Evolutionary conservation across 176 grass and related monocot genomes (phyloP), one percentile per base, ranked within the genome.

Genomic region (Tillandsia leiboldiana): DNA sequence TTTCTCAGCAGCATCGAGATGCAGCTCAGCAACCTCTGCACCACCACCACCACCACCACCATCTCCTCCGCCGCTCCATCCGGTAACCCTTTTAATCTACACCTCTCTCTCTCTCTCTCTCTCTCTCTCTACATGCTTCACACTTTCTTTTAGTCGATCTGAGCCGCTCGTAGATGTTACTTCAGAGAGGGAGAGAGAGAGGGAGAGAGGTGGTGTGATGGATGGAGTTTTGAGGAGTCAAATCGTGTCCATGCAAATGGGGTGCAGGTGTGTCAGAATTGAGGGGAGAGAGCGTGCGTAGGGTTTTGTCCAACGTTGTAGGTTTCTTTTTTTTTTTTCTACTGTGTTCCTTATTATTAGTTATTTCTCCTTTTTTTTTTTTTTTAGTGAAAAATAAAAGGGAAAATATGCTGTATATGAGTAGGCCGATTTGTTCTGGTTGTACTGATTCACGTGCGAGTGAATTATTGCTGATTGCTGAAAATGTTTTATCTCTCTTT

Each of bases 161-260:
- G 51, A 51, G 54, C 20, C 50, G 20, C 59, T 47, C 51, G 7
- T 42, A 42, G 33, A 42, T 7, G 58, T 51, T 70, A 18, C 1
- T 62, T 53, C 13, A 52, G 50, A 51, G 63, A 47, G 67, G 72
- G 48, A 69, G 65, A 27, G 58, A 27, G 33, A 54, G 53, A 12
- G 74, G 13, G 24, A 42, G 63, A 47, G 22, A 3, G 26, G 63
- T 51, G 28, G 63, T 24, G 73, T 75, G 20, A 18, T 63, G 18
- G 17, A 42, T 73, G 24, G 72, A 51, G 63, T 75, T 72, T 72
- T 80, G 85, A 85, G 83, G 79, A 75, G 89, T 92, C 89, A 88
- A 92, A 92, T 92, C 89, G 79, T 88, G 85, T 85, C 89, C 89
- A 88, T 88, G 89, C 89, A 88, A 85, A 80, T 88, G 89, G 89